Evolutionary conservation across 352 stramenopile species (phyloP), one percentile per base, ranked within the genome.

Genomic region (Globisporangium okanoganense): DNA sequence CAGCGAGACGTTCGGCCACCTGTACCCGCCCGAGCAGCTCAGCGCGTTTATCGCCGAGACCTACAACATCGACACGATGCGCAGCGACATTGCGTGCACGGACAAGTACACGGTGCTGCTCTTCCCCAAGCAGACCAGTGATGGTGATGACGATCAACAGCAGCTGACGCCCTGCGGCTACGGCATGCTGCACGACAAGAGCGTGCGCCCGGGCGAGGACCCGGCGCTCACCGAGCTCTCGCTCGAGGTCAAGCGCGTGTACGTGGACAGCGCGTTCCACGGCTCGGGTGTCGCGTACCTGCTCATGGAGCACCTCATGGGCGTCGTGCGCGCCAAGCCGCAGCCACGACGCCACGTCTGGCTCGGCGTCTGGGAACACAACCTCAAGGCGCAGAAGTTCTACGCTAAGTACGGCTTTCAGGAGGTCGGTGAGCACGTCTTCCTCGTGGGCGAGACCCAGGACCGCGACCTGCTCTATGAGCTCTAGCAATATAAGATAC

Each of bases 351-450:
- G 25, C 14, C 44, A 56, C 66, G 58, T 67, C 56, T 76, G 69
- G 66, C 69, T 76, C 27, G 63, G 62, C 41, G 69, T 76, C 24
- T 73, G 64, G 62, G 69, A 76, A 24, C 55, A 73, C 55, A 76
- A 76, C 52, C 7, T 67, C 24, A 61, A 56, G 36, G 69, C 62
- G 22, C 69, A 76, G 51, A 66, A 60, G 56, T 76, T 76, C 48
- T 76, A 76, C 66, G 25, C 48, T 40, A 73, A 73, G 58, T 73
- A 63, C 56, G 63, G 66, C 24, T 76, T 76, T 18, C 56, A 41
- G 18, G 62, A 76, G 59, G 67, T 65, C 8, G 69, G 69, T 25
- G 66, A 64, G 40, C 69, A 73, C 52, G 41, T 61, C 1, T 76
- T 71, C 45, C 52, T 59, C 40, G 56, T 76, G 43, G 69, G 58